Conservation (phyloP, 495 filamentous ascomycete genomes). For the Aspergillus asperescens region DNA sequence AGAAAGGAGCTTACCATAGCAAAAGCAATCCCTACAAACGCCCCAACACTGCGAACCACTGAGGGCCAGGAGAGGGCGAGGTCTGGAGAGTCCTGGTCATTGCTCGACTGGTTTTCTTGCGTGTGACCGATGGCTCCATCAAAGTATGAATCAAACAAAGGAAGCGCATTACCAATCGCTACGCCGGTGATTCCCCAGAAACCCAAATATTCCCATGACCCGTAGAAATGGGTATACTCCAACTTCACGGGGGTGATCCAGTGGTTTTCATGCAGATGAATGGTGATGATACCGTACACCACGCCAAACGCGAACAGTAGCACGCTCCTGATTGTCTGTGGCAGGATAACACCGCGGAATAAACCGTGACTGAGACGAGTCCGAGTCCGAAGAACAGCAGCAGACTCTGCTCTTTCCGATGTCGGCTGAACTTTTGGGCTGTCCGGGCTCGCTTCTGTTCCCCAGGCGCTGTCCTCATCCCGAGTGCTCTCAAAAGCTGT, state of each 20-base stretch:
- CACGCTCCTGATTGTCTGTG: constrained; percentile 48
- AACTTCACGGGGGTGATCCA: constrained; percentile 60
- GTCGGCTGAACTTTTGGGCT: constrained; percentile 22
- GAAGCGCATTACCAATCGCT: constrained; percentile 68
- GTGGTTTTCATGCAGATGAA: constrained; percentile 70
- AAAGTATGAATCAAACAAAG: constrained; percentile 74
- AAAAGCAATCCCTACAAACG: constrained; percentile 93
- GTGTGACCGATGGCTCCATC: constrained; percentile 27
- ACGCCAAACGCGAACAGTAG: constrained; percentile 78
- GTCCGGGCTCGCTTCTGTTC: constrained; percentile 50
- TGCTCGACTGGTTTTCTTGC: constrained; percentile 19
- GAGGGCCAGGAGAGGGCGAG: constrained; percentile 67
- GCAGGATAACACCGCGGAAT: constrained; percentile 43
- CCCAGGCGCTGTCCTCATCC: constrained; percentile 60
- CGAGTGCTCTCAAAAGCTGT: constrained; percentile 49
- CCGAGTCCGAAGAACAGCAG: constrained; percentile 31
- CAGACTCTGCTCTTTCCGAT: constrained; percentile 22
- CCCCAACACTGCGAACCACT: constrained; percentile 80
- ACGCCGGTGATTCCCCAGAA: constrained; percentile 83
- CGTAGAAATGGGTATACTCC: constrained; percentile 50
- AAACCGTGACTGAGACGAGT: constrained; percentile 39
- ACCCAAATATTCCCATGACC: constrained; percentile 62
- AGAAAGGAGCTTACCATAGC: constrained; percentile 65
- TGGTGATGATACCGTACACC: constrained; percentile 77
- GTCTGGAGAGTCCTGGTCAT: constrained; percentile 27